Conservation (phyloP, 768 basidiomycete species). For the Gelatoporia subvermispora region DNA sequence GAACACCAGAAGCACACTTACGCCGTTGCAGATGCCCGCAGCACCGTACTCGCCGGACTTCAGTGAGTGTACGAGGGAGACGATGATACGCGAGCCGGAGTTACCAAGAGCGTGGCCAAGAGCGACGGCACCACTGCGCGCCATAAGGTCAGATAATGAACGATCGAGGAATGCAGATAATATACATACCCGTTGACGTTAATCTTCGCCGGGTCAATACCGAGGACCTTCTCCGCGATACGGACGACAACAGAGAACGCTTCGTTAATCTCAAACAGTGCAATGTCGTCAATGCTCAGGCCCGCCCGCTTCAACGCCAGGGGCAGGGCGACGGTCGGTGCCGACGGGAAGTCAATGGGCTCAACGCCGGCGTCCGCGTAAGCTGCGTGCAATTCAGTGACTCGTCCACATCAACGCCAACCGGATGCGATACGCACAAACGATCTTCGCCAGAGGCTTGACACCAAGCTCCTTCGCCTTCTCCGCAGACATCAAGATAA, state of each 20-base stretch:
- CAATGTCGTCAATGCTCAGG: constrained; percentile 76
- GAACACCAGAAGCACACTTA: constrained; percentile 37
- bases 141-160: too few relatives aligned
- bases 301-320: constrained; percentile 84
- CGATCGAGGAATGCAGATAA: neutral
- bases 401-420: neutral
- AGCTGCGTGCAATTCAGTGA: constrained; percentile 42
- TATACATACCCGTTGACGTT: constrained; percentile 77
- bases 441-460: constrained; percentile 88
- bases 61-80: constrained; percentile 87
- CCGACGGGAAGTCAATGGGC: constrained; percentile 95
- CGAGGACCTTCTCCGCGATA: constrained; percentile 84
- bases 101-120: constrained; percentile 96
- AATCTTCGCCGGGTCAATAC: constrained; percentile 81
- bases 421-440: constrained; percentile 62
- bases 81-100: constrained; percentile 91
- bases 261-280: constrained; percentile 95
- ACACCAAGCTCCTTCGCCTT: constrained; percentile 89
- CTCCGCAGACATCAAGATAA: constrained; percentile 91
- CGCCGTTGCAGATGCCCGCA: constrained; percentile 95
- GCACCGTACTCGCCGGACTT: constrained; percentile 92
- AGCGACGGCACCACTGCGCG: constrained; percentile 85
- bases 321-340: constrained; percentile 89
- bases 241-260: constrained; percentile 94
- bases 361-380: constrained; percentile 97